These are phyloP conservation scores for Athelia psychrophila DNA, from an alignment of 1,284 basidiomycete genomes.

Conservation along the genomic window DNA sequence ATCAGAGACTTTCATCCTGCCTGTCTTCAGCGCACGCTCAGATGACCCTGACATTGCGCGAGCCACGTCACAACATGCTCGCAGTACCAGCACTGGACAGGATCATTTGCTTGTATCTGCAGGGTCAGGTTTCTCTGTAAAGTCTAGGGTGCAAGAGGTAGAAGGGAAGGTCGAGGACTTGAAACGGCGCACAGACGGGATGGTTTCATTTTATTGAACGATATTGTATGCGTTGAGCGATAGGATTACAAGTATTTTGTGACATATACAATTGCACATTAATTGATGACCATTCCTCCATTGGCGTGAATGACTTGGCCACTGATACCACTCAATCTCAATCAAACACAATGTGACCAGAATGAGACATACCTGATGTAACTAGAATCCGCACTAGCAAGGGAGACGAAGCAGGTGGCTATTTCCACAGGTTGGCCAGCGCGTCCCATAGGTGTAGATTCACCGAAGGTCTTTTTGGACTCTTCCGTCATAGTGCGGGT, in stretches of 20 bases:
- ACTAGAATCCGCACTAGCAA: conserved; percentile 47
- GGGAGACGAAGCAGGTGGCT: conserved; percentile 52
- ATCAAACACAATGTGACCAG: not conserved
- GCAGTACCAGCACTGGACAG: too few species aligned
- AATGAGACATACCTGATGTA: conserved; percentile 38
- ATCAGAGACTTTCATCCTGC: conserved; percentile 77
- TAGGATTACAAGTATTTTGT: too few species aligned
- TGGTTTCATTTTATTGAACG: too few species aligned
- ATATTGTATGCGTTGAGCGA: too few species aligned
- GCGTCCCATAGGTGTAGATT: conserved; percentile 43
- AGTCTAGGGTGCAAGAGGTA: too few species aligned
- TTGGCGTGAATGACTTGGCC: conserved; percentile 3
- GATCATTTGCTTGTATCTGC: too few species aligned
- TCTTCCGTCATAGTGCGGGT: conserved; percentile 45
- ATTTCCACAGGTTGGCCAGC: conserved; percentile 56
- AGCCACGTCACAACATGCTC: too few species aligned
- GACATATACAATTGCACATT: not conserved
- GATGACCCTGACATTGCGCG: too few species aligned
- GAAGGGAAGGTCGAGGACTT: too few species aligned
- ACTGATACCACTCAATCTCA: not conserved
- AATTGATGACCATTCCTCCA: not conserved
- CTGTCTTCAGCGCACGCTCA: conserved; percentile 10
- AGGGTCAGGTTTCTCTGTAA: too few species aligned
- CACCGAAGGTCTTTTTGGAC: conserved; percentile 40
- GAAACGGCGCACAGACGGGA: too few species aligned